Conservation (phyloP, 805 yeast species). For the Monosporozyma servazzii region DNA sequence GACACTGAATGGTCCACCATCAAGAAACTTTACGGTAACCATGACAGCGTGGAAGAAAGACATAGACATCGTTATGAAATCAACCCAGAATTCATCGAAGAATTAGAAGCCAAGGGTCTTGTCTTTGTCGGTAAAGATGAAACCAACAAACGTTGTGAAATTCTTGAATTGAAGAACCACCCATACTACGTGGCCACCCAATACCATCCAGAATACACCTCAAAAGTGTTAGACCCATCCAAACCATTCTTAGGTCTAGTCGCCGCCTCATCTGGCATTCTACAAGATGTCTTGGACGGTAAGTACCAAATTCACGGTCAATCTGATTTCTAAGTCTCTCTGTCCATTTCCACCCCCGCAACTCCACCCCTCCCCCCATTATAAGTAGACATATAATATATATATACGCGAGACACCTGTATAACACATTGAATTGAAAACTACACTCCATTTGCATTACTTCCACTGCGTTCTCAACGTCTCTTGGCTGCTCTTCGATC, state of each 20-base stretch:
- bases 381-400: slow-evolving; percentile 13
- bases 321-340: not conserved
- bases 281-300: slow-evolving; percentile 52
- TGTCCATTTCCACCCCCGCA: slow-evolving; percentile 6
- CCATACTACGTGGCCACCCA: slow-evolving; percentile 93
- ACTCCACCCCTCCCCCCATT: not conserved
- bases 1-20: slow-evolving; percentile 60
- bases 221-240: slow-evolving; percentile 94
- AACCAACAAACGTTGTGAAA: slow-evolving; percentile 84
- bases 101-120: slow-evolving; percentile 71
- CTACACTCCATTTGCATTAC: slow-evolving; percentile 15
- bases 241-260: slow-evolving; percentile 92
- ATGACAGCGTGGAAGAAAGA: slow-evolving; percentile 69
- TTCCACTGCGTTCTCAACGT: not conserved
- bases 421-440: not conserved
- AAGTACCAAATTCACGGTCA: slow-evolving; percentile 15
- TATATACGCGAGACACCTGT: not conserved
- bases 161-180: slow-evolving; percentile 75
- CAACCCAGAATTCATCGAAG: slow-evolving; percentile 69
- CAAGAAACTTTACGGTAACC: slow-evolving; percentile 69
- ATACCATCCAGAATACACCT: slow-evolving; percentile 96
- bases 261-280: slow-evolving; percentile 84
- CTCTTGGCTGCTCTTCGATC: not conserved
- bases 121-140: slow-evolving; percentile 92
- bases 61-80: slow-evolving; percentile 98